phyloP scores from a whole-genome alignment of 805 yeast species.

The Saturnispora serradocipensis region DNA sequence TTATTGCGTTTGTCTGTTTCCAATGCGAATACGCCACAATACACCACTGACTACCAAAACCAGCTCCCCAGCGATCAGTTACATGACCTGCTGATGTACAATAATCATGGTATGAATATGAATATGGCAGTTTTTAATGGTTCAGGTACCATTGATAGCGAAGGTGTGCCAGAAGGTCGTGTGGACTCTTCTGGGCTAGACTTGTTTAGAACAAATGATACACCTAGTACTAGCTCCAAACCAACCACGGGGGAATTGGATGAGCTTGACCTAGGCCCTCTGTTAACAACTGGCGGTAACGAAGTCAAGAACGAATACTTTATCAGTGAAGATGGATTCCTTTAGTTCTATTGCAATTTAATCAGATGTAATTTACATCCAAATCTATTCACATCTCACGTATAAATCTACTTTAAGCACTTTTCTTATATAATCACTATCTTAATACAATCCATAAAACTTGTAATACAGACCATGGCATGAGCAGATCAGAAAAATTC shows the following conservation, averaged over 20 bases:
- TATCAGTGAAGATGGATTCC: conserved; percentile 3
- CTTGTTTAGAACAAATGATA: conserved; percentile 8
- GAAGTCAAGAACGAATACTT: conserved; percentile 4
- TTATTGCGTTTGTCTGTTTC: neutral
- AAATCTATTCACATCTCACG: neutral
- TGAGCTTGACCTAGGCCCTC: conserved; percentile 4
- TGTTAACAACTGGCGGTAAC: neutral
- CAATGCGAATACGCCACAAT: conserved; percentile 5
- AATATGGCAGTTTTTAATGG: conserved; percentile 11
- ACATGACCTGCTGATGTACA: conserved; percentile 3
- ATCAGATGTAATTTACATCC: too few relatives aligned
- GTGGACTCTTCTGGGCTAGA: conserved; percentile 13
- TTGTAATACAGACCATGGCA: neutral
- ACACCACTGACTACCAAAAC: neutral
- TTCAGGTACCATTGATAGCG: conserved; percentile 10
- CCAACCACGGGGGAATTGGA: conserved; percentile 2
- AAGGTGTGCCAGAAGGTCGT: conserved; percentile 2
- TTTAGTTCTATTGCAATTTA: neutral
- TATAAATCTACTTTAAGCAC: neutral
- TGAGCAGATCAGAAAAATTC: neutral
- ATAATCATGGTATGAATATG: neutral
- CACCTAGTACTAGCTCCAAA: neutral
- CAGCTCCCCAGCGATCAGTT: neutral
- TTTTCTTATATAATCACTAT: neutral
- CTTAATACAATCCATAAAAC: neutral